Base-by-base conservation (phyloP, 495 filamentous ascomycete genomes). In the Penicillium mononematosum region DNA sequence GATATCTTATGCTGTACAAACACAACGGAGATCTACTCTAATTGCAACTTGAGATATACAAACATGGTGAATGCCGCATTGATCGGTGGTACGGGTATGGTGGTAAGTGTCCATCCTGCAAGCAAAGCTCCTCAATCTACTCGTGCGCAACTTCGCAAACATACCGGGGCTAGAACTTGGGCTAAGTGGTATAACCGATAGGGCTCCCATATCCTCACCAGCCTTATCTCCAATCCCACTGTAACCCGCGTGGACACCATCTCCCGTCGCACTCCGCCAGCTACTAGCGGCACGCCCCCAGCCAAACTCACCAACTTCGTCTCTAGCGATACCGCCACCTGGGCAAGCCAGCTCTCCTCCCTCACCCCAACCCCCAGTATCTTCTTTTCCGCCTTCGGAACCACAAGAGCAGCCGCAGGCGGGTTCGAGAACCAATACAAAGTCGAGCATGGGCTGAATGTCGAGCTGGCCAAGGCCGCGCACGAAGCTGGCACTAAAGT, bases 391-490 rank as follows among this genome's bases (percentile, higher is more conserved):
- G 75, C 84, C 16, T 75, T 92, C 20, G 89, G 78, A 45, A 91
- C 88, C 1, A 91, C 88, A 5, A 78, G 81, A 19, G 80, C 60
- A 1, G 77, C 78, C 32, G 88, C 87, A 0, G 88, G 88, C 29
- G 81, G 86, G 42, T 78, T 91, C 58, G 82, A 82, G 34, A 85
- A 86, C 60, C 89, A 91, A 68, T 84, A 87, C 65, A 88, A 88
- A 62, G 83, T 92, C 38, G 89, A 92, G 69, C 81, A 88, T 69
- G 87, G 87, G 65, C 74, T 90, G 29, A 89, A 90, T 68, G 66
- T 91, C 44, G 83, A 87, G 56, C 67, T 89, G 42, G 88, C 88
- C 17, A 78, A 78, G 46, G 81, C 85, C 1, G 88, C 89, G 45
- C 86, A 79, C 59, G 74, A 79, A 11, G 81, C 81, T 19, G 87